Evolutionary conservation across 495 filamentous ascomycete species (phyloP).

Genomic region (Penicillium simplicissimum): DNA sequence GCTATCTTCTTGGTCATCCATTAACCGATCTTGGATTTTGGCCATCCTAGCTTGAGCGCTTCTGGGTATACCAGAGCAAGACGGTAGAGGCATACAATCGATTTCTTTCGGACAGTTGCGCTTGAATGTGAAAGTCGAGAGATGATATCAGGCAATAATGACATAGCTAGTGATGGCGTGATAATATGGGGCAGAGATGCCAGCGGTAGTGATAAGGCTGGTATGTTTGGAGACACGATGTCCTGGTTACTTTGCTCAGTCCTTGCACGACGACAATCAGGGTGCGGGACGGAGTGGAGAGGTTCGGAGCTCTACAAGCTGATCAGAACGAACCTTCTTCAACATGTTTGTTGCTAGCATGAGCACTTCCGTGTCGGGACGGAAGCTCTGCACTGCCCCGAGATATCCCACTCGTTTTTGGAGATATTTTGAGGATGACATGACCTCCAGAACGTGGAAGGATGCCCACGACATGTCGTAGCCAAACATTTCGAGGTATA

Average conservation of each 20-base stretch:
- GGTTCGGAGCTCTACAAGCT: neutral
- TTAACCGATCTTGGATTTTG: constrained; percentile 89
- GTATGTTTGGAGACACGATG: constrained; percentile 69
- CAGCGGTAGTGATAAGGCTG: constrained; percentile 80
- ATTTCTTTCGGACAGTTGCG: constrained; percentile 86
- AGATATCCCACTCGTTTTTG: constrained; percentile 96
- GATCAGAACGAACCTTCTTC: constrained; percentile 69
- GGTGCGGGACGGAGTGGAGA: neutral
- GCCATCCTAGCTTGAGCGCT: constrained; percentile 88
- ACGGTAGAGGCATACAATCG: constrained; percentile 88
- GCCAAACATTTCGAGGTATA: constrained; percentile 98
- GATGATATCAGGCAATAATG: constrained; percentile 79
- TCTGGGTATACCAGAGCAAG: constrained; percentile 93
- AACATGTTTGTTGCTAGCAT: constrained; percentile 97
- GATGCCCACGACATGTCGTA: constrained; percentile 99
- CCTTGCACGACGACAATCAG: neutral
- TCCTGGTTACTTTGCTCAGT: constrained; percentile 56
- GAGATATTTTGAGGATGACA: constrained; percentile 90
- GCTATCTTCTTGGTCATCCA: constrained; percentile 85
- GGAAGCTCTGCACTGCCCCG: constrained; percentile 94
- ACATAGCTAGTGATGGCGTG: constrained; percentile 85
- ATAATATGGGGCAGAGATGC: constrained; percentile 87
- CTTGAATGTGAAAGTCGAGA: constrained; percentile 84
- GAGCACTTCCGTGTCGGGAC: constrained; percentile 91
- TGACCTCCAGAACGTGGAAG: constrained; percentile 97